A percentile compares a stretch with the other conserved stretches of the same genome.
Evolutionary conservation across 2,329 filamentous ascomycete species (phyloP).

Genomic region (Ceratocystis alfenasii): DNA sequence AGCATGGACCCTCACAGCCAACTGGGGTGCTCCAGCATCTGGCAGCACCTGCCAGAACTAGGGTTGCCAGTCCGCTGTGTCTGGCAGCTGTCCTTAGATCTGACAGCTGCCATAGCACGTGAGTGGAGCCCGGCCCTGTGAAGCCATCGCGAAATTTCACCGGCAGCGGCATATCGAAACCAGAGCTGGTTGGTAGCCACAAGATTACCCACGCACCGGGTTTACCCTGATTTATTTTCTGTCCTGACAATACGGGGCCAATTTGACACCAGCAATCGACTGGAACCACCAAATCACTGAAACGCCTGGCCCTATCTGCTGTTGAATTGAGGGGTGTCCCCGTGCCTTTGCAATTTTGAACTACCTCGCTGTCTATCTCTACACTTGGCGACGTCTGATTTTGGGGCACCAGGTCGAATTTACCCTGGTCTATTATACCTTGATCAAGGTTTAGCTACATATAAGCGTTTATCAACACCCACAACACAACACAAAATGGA

Average conservation of each 20-base stretch:
- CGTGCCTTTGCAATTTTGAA: neutral
- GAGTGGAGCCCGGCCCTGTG: constrained; percentile 18
- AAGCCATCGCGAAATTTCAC: constrained; percentile 22
- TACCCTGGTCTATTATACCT: neutral
- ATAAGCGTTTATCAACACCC: constrained; percentile 1
- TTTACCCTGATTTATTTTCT: neutral
- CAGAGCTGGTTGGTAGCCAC: constrained; percentile 1
- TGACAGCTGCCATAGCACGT: constrained; percentile 18
- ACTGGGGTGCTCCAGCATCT: neutral
- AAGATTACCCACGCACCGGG: constrained; percentile 14
- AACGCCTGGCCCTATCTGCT: neutral
- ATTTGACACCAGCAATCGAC: neutral
- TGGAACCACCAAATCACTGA: neutral
- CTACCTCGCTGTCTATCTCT: neutral
- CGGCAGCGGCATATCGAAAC: neutral
- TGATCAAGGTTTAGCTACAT: constrained; percentile 13
- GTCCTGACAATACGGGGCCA: neutral
- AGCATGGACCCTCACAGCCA: neutral
- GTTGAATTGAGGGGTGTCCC: neutral
- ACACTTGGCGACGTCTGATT: neutral
- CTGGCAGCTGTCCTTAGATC: neutral
- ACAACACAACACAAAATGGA: constrained; percentile 43
- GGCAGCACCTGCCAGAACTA: neutral
- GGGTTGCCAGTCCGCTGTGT: rapidly evolving
- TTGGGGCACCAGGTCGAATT: too few species aligned